Percentiles rank a stretch among this genome's conserved stretches.
These are phyloP conservation scores for Truncatella angustata DNA, from an alignment of 2,329 filamentous ascomycete genomes.

Conservation along the genomic window DNA sequence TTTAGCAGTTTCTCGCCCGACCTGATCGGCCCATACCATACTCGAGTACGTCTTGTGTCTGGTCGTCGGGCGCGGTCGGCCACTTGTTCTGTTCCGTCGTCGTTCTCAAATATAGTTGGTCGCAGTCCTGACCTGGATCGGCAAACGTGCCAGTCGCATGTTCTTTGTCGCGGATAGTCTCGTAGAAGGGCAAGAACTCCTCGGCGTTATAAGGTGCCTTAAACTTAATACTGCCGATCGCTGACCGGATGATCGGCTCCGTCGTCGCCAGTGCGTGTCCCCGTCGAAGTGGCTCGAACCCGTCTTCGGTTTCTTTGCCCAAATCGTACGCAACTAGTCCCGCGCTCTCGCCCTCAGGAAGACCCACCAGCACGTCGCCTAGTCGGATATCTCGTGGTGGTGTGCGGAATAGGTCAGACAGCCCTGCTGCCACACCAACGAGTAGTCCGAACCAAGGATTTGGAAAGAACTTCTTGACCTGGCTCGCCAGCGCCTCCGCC, in stretches of 20 bases:
- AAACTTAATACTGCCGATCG: not conserved
- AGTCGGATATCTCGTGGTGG: slow-evolving; percentile 12
- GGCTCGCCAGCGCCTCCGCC: slow-evolving; percentile 30
- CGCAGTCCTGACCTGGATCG: slow-evolving; percentile 30
- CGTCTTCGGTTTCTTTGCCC: not conserved
- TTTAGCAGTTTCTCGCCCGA: slow-evolving; percentile 32
- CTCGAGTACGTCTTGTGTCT: slow-evolving; percentile 20
- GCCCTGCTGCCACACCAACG: slow-evolving; percentile 34
- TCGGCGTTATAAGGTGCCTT: slow-evolving; percentile 19
- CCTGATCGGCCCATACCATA: slow-evolving; percentile 34
- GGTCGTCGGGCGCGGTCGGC: slow-evolving; percentile 18
- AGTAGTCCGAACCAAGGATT: slow-evolving; percentile 36
- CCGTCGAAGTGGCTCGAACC: not conserved
- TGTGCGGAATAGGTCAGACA: slow-evolving; percentile 23
- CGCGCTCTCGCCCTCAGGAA: slow-evolving; percentile 9
- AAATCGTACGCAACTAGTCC: slow-evolving; percentile 19
- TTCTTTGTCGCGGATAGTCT: slow-evolving; percentile 20
- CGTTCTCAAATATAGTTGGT: slow-evolving; percentile 20
- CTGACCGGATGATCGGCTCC: not conserved
- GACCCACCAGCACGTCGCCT: not conserved
- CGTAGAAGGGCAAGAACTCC: slow-evolving; percentile 22
- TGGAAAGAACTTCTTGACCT: slow-evolving; percentile 32
- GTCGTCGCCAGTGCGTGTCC: not conserved
- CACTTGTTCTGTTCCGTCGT: not conserved
- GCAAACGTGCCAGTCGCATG: slow-evolving; percentile 24